phyloP scores from a whole-genome alignment of 345 rosid genomes.

The thale cress (Arabidopsis thaliana) region DNA sequence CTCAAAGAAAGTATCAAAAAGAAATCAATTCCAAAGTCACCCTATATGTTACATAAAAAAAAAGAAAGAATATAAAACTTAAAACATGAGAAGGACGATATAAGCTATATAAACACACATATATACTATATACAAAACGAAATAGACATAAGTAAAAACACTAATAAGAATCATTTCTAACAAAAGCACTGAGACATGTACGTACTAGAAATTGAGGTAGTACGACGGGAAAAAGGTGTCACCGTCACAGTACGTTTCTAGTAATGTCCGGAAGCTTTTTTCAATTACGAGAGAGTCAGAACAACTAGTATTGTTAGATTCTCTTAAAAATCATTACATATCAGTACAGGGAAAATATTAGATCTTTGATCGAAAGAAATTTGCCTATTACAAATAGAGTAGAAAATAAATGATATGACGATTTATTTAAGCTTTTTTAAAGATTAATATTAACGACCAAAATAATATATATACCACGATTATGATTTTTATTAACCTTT shows the following conservation, averaged over 20 bases:
- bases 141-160: background rate
- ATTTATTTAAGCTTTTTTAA: background rate
- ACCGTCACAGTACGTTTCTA: constrained; percentile 28
- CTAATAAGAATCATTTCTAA: constrained; percentile 24
- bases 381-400: background rate
- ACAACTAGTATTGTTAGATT: constrained; percentile 21
- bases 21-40: constrained; percentile 35
- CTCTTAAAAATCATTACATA: background rate
- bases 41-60: background rate
- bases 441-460: no score
- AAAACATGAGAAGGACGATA: background rate
- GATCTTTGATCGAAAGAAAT: background rate
- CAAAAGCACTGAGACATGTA: background rate
- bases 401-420: background rate
- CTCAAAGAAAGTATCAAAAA: constrained; percentile 46
- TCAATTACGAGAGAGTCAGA: constrained; percentile 24
- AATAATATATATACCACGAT: no score
- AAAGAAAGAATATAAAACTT: background rate
- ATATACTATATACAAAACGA: background rate
- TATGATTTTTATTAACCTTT: no score
- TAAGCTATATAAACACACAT: background rate
- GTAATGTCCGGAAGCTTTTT: constrained; percentile 27
- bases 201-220: constrained; percentile 29
- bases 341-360: background rate
- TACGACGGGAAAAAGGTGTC: constrained; percentile 18